A percentile compares a stretch with the other conserved stretches of the same genome.
These are phyloP conservation scores for Suillus bovinus DNA, from an alignment of 768 basidiomycete genomes.

Conservation along the genomic window DNA sequence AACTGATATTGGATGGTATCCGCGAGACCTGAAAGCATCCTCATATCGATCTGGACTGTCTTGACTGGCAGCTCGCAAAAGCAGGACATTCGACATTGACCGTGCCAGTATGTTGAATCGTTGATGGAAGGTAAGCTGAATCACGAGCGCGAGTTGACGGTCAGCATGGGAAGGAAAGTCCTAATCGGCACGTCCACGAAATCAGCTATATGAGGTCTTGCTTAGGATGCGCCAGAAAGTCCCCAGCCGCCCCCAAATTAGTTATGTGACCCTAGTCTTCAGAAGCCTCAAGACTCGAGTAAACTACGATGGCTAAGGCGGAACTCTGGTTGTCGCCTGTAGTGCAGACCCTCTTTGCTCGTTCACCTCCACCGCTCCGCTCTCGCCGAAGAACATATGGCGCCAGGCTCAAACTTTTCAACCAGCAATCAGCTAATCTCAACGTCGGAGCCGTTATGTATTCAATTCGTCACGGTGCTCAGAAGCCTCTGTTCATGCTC, in stretches of 20 bases:
- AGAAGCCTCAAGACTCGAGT: not conserved
- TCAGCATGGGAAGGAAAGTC: too few relatives aligned
- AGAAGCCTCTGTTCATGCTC: not conserved
- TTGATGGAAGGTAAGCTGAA: not conserved
- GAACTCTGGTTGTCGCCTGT: constrained; percentile 17
- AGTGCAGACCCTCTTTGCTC: constrained; percentile 18
- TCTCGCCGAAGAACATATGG: constrained; percentile 19
- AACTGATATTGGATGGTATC: constrained; percentile 58
- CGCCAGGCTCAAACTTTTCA: constrained; percentile 16
- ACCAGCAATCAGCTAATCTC: constrained; percentile 16
- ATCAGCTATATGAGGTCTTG: not conserved
- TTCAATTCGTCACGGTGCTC: not conserved
- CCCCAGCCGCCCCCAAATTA: not conserved
- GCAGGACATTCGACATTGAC: constrained; percentile 36
- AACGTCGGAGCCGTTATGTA: constrained; percentile 18
- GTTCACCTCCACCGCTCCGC: constrained; percentile 16
- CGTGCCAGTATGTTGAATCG: not conserved
- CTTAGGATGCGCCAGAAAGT: not conserved
- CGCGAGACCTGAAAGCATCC: constrained; percentile 42
- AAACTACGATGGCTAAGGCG: not conserved
- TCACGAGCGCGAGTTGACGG: too few relatives aligned
- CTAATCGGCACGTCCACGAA: not conserved
- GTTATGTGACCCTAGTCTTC: not conserved
- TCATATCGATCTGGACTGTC: constrained; percentile 60
- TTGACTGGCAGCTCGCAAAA: constrained; percentile 40